Conservation (phyloP, 164 flowering plant genomes). For the Magnolia kwangsiensis region DNA sequence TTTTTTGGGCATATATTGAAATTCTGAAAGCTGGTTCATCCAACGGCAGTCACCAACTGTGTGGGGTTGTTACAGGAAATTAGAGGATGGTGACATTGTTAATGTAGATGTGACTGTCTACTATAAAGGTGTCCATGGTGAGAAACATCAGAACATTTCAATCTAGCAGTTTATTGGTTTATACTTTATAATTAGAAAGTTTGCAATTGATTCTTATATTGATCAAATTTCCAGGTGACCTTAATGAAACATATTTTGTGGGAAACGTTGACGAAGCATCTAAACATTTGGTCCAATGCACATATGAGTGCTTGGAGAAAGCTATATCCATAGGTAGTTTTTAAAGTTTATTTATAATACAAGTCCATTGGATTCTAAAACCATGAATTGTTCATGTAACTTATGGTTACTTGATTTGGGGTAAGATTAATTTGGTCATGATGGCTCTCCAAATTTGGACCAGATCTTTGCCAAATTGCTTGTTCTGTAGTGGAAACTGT, state of each 20-base stretch:
- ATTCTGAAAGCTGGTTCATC: too few relatives aligned
- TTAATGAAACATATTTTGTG: slow-evolving; percentile 93
- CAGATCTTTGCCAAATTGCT: too few relatives aligned
- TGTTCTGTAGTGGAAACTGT: too few relatives aligned
- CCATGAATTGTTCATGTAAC: neutral
- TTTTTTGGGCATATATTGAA: neutral
- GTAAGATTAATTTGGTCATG: too few relatives aligned
- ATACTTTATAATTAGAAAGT: too few relatives aligned
- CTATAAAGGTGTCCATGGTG: slow-evolving; percentile 95
- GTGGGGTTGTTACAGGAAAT: slow-evolving; percentile 45
- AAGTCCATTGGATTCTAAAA: neutral
- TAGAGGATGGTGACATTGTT: slow-evolving; percentile 96
- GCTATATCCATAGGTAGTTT: slow-evolving; percentile 85
- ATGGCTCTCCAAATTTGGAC: too few relatives aligned
- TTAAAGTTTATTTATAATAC: neutral
- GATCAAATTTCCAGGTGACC: slow-evolving; percentile 61
- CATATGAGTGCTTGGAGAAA: slow-evolving; percentile 96
- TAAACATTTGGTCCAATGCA: slow-evolving; percentile 63
- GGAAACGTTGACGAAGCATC: slow-evolving; percentile 95
- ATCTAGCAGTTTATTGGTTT: neutral
- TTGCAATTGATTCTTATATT: neutral
- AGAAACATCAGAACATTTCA: slow-evolving; percentile 8
- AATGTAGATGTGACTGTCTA: slow-evolving; percentile 91
- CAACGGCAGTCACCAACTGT: too few relatives aligned
- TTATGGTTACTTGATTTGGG: too few relatives aligned